Evolutionary conservation across 2,329 filamentous ascomycete species (phyloP).

Genomic region (Pyrenochaeta sp.): DNA sequence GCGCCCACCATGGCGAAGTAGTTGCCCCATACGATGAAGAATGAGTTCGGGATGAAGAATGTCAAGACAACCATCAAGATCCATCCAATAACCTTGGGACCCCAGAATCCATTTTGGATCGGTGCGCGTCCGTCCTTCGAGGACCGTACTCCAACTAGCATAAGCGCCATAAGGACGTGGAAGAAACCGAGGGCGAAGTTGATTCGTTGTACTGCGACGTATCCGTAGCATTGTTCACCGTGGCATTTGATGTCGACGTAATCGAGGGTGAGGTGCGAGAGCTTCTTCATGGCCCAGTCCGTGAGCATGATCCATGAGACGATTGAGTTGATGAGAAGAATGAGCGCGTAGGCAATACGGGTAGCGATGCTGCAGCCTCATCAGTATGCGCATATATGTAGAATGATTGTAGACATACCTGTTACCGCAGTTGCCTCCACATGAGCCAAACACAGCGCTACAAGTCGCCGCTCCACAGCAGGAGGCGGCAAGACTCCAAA

Average conservation of each 20-base stretch:
- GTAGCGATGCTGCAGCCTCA: slow-evolving; percentile 78
- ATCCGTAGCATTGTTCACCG: slow-evolving; percentile 90
- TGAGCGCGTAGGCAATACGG: slow-evolving; percentile 93
- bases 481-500: slow-evolving; percentile 81
- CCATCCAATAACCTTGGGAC: slow-evolving; percentile 93
- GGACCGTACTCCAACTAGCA: slow-evolving; percentile 85
- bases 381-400: slow-evolving; percentile 13
- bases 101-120: slow-evolving; percentile 99
- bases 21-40: slow-evolving; percentile 96
- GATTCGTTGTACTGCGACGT: slow-evolving; percentile 95
- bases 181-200: slow-evolving; percentile 97
- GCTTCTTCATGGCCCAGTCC: slow-evolving; percentile 95
- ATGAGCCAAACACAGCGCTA: slow-evolving; percentile 93
- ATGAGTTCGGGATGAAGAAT: slow-evolving; percentile 93
- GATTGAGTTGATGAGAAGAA: slow-evolving; percentile 96
- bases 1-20: slow-evolving; percentile 89
- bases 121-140: slow-evolving; percentile 87
- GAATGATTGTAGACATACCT: slow-evolving; percentile 64
- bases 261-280: slow-evolving; percentile 89
- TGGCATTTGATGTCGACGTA: slow-evolving; percentile 95
- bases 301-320: slow-evolving; percentile 99
- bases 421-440: slow-evolving; percentile 90
- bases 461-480: slow-evolving; percentile 98
- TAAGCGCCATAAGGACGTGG: slow-evolving; percentile 83
- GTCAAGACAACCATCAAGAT: slow-evolving; percentile 84